Conservation (phyloP, 495 filamentous ascomycete species). For the Podospora comata region DNA sequence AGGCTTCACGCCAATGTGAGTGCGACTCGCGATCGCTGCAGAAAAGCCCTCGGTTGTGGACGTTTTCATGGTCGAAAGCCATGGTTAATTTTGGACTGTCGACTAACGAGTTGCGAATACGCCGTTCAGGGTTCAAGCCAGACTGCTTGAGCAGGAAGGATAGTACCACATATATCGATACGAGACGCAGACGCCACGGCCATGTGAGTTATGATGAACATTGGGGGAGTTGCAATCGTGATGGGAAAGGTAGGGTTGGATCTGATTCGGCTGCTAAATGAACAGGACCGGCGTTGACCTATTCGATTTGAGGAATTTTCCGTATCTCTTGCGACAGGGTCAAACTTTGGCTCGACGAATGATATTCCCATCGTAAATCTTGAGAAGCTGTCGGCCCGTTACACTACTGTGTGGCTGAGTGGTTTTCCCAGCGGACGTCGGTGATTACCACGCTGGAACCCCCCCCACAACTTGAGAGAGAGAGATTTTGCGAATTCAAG, state of each 20-base stretch:
- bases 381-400: constrained; percentile 1
- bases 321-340: not conserved
- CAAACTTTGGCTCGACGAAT: not conserved
- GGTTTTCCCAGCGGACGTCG: too few species aligned
- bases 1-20: constrained; percentile 1
- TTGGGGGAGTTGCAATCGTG: not conserved
- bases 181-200: not conserved
- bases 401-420: constrained; percentile 1
- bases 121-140: not conserved
- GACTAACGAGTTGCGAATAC: constrained; percentile 2
- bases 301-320: not conserved
- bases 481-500: too few species aligned
- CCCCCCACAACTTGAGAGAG: too few species aligned
- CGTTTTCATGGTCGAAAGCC: not conserved
- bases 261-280: not conserved
- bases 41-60: constrained; percentile 1
- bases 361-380: not conserved
- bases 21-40: constrained; percentile 6
- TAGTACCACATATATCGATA: constrained; percentile 1
- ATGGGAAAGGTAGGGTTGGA: not conserved
- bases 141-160: not conserved
- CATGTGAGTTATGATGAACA: not conserved
- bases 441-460: too few species aligned
- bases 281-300: not conserved
- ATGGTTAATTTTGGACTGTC: not conserved